A percentile compares a stretch with the other conserved stretches of the same genome.
Evolutionary conservation across 1,284 basidiomycete species (phyloP).

Genomic region (Trametes polyzona): DNA sequence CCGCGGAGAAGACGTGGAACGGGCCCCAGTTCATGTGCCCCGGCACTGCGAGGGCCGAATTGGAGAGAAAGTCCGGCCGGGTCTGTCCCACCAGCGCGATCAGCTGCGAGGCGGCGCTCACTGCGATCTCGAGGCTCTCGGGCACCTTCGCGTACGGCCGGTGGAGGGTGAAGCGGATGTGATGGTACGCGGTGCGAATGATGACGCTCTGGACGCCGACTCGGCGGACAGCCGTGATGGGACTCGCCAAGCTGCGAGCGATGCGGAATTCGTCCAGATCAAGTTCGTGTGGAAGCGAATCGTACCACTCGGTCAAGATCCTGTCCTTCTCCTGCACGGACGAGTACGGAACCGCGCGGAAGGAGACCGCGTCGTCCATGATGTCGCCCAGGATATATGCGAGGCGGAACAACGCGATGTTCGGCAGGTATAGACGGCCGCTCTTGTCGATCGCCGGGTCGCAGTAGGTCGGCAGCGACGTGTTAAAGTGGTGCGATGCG

Average conservation of each 20-base stretch:
- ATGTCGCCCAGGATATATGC: conserved; percentile 80
- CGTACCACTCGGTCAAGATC: conserved; percentile 70
- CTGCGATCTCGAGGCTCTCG: conserved; percentile 70
- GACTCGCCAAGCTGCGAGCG: conserved; percentile 67
- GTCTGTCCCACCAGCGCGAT: conserved; percentile 66
- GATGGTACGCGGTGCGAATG: conserved; percentile 72
- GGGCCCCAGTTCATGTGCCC: conserved; percentile 84
- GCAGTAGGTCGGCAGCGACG: conserved; percentile 67
- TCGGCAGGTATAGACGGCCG: conserved; percentile 67
- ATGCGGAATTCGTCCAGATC: conserved; percentile 75
- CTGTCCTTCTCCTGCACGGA: conserved; percentile 73
- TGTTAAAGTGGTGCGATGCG: conserved; percentile 80
- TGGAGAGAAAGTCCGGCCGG: conserved; percentile 71
- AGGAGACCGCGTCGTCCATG: conserved; percentile 80
- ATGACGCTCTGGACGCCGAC: conserved; percentile 78
- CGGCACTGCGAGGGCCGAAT: conserved; percentile 67
- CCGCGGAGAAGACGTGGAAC: conserved; percentile 80
- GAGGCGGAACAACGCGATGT: conserved; percentile 73
- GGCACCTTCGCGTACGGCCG: conserved; percentile 71
- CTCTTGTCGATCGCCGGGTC: conserved; percentile 62
- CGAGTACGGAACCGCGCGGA: conserved; percentile 73
- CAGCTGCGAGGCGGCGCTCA: conserved; percentile 72
- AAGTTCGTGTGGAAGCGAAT: conserved; percentile 69
- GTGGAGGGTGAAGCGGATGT: conserved; percentile 82
- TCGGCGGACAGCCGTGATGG: conserved; percentile 56